Percentiles rank a stretch among this genome's conserved stretches.
phyloP scores from a whole-genome alignment of 2,329 filamentous ascomycete genomes.

The Lachnellula cervina region DNA sequence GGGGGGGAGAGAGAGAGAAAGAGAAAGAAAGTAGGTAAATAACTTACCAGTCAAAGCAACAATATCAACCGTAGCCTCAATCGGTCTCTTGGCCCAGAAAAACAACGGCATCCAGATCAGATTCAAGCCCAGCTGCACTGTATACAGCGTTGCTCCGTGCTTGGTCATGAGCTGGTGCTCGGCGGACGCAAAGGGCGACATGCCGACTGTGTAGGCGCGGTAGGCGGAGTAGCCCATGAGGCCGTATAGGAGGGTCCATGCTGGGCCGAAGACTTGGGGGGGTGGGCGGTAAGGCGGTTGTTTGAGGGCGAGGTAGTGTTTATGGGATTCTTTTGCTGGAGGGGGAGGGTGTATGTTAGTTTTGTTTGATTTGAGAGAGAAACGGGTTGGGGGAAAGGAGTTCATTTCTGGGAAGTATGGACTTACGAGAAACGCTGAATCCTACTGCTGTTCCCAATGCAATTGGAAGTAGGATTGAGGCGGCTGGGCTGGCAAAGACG shows the following conservation, averaged over 20 bases:
- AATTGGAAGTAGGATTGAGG: constrained; percentile 72
- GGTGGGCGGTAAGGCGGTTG: constrained; percentile 63
- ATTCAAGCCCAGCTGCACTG: constrained; percentile 79
- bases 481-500: constrained; percentile 67
- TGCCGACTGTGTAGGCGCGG: constrained; percentile 63
- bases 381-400: background rate
- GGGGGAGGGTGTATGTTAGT: background rate
- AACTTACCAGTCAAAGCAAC: constrained; percentile 57
- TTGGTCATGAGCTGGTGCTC: constrained; percentile 41
- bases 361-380: constrained; percentile 3
- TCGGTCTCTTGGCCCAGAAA: constrained; percentile 70
- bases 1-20: background rate
- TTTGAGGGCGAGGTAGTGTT: constrained; percentile 59
- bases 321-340: constrained; percentile 52
- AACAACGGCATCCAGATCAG: constrained; percentile 90
- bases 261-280: constrained; percentile 57
- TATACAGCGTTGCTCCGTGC: constrained; percentile 74
- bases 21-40: background rate
- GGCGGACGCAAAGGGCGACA: constrained; percentile 41
- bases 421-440: constrained; percentile 60
- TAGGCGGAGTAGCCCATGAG: constrained; percentile 88
- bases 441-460: constrained; percentile 69
- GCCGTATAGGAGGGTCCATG: constrained; percentile 63
- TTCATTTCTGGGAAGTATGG: background rate
- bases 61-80: constrained; percentile 72